Conservation (phyloP, 352 stramenopile genomes). For the Phytophthora tentaculata region DNA sequence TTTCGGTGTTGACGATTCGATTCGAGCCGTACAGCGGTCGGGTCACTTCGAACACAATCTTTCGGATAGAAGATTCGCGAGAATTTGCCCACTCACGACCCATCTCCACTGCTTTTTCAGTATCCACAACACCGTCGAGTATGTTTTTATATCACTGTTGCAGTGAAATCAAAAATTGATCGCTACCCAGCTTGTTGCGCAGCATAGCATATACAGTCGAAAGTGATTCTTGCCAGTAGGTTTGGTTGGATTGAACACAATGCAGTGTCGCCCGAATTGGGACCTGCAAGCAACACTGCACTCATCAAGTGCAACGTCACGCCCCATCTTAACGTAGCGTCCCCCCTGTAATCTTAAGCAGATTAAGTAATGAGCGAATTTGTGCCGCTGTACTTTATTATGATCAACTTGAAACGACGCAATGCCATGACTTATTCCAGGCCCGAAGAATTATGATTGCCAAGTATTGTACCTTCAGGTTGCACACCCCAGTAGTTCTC, state of each 20-base stretch:
- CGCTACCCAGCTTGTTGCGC: conserved; percentile 31
- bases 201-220: background rate
- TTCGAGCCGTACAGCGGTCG: conserved; percentile 24
- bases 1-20: conserved; percentile 39
- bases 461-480: conserved; percentile 15
- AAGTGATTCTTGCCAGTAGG: conserved; percentile 22
- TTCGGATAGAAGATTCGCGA: conserved; percentile 11
- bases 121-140: conserved; percentile 14
- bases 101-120: background rate
- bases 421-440: conserved; percentile 17
- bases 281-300: conserved; percentile 7
- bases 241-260: conserved; percentile 15
- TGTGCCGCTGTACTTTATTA: conserved; percentile 7
- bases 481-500: no score
- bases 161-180: conserved; percentile 39
- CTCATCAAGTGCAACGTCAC: conserved; percentile 15
- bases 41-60: conserved; percentile 33
- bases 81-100: background rate
- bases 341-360: conserved; percentile 10
- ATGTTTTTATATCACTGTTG: conserved; percentile 26
- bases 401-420: conserved; percentile 8
- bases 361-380: conserved; percentile 17
- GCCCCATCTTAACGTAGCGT: conserved; percentile 1
- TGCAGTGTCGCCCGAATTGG: conserved; percentile 6
- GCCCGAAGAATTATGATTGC: background rate